These are phyloP conservation scores for Entophlyctis luteolus DNA, from an alignment of 192 early-diverging fungal species.

Conservation along the genomic window DNA sequence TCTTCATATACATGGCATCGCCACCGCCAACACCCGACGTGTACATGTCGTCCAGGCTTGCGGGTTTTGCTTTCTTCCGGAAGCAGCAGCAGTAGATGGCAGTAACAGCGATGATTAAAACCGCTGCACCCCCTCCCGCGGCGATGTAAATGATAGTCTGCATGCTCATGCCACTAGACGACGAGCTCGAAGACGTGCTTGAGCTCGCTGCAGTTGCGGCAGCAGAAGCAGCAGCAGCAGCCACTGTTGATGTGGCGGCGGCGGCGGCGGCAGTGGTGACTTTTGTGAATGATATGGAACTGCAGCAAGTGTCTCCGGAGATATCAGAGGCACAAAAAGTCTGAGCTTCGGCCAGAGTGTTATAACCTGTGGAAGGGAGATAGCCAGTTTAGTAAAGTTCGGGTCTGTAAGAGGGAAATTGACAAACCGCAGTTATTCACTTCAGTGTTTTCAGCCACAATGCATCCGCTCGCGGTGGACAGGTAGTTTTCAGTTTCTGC, in stretches of 20 bases:
- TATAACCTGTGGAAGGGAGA: conserved; percentile 6
- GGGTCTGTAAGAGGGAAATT: background rate
- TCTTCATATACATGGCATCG: background rate
- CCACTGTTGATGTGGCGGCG: background rate
- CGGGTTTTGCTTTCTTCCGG: background rate
- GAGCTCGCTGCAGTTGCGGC: background rate
- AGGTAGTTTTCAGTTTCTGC: background rate
- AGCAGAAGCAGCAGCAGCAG: background rate
- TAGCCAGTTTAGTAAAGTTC: background rate
- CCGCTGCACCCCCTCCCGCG: conserved; percentile 4
- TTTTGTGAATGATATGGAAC: background rate
- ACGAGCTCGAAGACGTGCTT: background rate
- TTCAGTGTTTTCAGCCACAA: conserved; percentile 10
- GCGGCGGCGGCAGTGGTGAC: conserved; percentile 4
- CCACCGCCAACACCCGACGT: background rate
- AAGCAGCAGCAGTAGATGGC: conserved; percentile 5
- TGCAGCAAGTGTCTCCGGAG: conserved; percentile 5
- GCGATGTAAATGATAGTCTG: conserved; percentile 10
- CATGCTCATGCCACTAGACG: background rate
- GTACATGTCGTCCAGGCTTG: background rate
- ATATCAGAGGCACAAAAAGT: conserved; percentile 3
- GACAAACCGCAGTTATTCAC: conserved; percentile 2
- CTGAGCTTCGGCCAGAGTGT: background rate
- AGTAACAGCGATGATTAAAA: background rate
- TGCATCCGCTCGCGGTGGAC: background rate